A percentile compares a stretch with the other conserved stretches of the same genome.
Evolutionary conservation across 2,329 filamentous ascomycete genomes (phyloP).

Genomic region (Penicillium rolfsii): DNA sequence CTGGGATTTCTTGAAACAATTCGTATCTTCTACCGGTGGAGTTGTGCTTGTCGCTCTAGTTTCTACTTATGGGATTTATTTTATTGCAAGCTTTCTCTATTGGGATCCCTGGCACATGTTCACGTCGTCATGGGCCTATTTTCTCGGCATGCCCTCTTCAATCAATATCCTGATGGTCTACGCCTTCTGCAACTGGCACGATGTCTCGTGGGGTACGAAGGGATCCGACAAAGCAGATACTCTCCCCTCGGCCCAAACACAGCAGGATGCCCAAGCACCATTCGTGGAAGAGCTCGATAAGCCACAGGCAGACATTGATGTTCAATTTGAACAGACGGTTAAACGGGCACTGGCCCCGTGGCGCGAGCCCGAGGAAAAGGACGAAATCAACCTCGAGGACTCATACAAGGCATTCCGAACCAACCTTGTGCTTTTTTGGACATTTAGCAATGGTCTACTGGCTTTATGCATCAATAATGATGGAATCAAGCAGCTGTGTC

Average conservation of each 20-base stretch:
- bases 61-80: slow-evolving; percentile 93
- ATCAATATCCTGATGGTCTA: slow-evolving; percentile 99
- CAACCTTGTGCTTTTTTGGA: slow-evolving; percentile 83
- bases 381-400: slow-evolving; percentile 85
- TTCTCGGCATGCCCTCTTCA: slow-evolving; percentile 89
- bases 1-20: slow-evolving; percentile 69
- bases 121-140: slow-evolving; percentile 88
- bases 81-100: slow-evolving; percentile 91
- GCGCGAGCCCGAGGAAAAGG: slow-evolving; percentile 70
- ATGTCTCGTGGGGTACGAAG: slow-evolving; percentile 99
- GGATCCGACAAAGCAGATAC: slow-evolving; percentile 90
- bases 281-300: slow-evolving; percentile 96
- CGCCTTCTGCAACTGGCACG: slow-evolving; percentile 99
- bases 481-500: slow-evolving; percentile 23
- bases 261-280: slow-evolving; percentile 78
- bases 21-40: slow-evolving; percentile 75
- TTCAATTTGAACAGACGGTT: slow-evolving; percentile 90
- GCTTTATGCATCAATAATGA: slow-evolving; percentile 85
- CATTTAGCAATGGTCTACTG: slow-evolving; percentile 86
- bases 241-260: slow-evolving; percentile 81
- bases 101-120: slow-evolving; percentile 99
- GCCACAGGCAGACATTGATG: slow-evolving; percentile 94
- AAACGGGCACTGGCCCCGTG: slow-evolving; percentile 85
- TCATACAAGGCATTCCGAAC: slow-evolving; percentile 99
- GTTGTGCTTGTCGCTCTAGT: slow-evolving; percentile 89